Evolutionary conservation across 805 yeast genomes (phyloP).

Genomic region (Isabelozyma heimii): DNA sequence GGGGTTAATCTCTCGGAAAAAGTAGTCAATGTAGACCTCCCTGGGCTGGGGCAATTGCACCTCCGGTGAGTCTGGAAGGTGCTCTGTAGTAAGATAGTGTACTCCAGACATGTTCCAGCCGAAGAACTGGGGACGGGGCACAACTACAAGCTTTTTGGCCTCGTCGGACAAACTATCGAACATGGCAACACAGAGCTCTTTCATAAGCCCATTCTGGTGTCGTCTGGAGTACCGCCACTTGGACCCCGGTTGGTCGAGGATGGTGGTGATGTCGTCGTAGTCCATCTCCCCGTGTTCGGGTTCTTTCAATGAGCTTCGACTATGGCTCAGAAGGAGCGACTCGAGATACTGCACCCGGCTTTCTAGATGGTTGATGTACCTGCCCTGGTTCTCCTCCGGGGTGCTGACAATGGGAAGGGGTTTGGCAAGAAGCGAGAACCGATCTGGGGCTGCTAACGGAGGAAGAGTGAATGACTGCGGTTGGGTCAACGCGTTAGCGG

Average conservation of each 20-base stretch:
- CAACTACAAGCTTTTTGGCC: conserved; percentile 27
- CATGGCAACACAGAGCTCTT: conserved; percentile 34
- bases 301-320: conserved; percentile 8
- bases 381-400: conserved; percentile 7
- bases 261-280: conserved; percentile 10
- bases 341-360: conserved; percentile 41
- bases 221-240: conserved; percentile 50
- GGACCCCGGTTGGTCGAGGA: conserved; percentile 21
- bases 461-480: neutral
- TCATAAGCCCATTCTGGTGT: conserved; percentile 42
- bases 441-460: neutral
- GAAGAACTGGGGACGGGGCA: conserved; percentile 59
- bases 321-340: conserved; percentile 16
- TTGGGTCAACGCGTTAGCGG: neutral
- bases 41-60: conserved; percentile 8
- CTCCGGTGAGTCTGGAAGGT: conserved; percentile 32
- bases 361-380: conserved; percentile 35
- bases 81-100: conserved; percentile 39
- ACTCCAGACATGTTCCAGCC: conserved; percentile 69
- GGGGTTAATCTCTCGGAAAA: conserved; percentile 50
- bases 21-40: conserved; percentile 34
- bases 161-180: conserved; percentile 31
- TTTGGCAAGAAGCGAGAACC: neutral
- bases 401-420: conserved; percentile 17
- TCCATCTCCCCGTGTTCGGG: conserved; percentile 13